phyloP scores from a whole-genome alignment of 2,329 filamentous ascomycete genomes.

The Penicillium paneum region DNA sequence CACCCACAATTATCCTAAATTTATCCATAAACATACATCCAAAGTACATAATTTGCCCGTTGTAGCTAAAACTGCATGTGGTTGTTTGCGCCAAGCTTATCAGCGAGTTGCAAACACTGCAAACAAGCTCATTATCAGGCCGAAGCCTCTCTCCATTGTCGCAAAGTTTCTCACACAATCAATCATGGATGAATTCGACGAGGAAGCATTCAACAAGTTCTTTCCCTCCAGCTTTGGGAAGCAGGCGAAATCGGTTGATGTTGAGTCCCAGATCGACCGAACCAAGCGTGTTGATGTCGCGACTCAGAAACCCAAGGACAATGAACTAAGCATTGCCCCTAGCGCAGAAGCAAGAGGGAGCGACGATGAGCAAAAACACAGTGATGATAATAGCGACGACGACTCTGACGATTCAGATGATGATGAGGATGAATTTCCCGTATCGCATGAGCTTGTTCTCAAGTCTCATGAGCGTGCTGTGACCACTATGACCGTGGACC shows the following conservation, averaged over 20 bases:
- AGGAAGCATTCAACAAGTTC: constrained; percentile 54
- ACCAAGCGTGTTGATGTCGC: constrained; percentile 60
- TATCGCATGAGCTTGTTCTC: constrained; percentile 87
- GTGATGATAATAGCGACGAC: constrained; percentile 43
- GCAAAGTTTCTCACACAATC: constrained; percentile 3
- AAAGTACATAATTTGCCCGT: background rate
- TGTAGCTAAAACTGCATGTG: background rate
- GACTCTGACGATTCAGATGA: constrained; percentile 54
- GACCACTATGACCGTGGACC: constrained; percentile 79
- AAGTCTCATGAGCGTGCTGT: constrained; percentile 89
- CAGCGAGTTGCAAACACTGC: constrained; percentile 23
- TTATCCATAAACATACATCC: background rate
- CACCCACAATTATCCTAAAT: background rate
- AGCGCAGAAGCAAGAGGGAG: constrained; percentile 20
- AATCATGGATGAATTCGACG: constrained; percentile 45
- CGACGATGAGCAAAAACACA: constrained; percentile 33
- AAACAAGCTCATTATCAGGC: constrained; percentile 27
- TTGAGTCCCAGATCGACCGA: constrained; percentile 76
- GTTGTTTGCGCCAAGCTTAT: background rate
- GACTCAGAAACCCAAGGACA: constrained; percentile 31
- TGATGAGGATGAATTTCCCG: constrained; percentile 82
- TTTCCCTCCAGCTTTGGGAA: constrained; percentile 84
- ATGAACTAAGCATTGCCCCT: constrained; percentile 26
- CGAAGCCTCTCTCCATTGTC: constrained; percentile 10
- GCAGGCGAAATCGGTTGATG: constrained; percentile 67